phyloP scores from a whole-genome alignment of 768 basidiomycete species.

The Cystofilobasidium bisporidii region DNA sequence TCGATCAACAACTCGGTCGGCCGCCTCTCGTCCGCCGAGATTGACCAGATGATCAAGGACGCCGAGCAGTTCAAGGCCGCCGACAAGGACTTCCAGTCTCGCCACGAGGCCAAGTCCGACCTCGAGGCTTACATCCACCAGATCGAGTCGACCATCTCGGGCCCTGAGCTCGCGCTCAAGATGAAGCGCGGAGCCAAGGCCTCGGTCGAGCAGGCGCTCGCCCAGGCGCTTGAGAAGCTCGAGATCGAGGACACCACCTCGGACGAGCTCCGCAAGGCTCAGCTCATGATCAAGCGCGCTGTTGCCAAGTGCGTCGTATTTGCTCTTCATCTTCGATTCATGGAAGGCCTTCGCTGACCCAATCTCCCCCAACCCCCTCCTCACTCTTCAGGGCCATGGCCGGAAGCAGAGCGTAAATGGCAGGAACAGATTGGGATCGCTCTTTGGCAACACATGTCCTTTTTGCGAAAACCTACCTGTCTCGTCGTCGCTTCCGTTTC shows the following conservation, averaged over 20 bases:
- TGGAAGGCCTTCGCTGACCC: too few species aligned
- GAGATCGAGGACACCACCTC: conserved; percentile 90
- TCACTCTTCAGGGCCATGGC: too few species aligned
- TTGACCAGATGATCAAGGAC: conserved; percentile 99
- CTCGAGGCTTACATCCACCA: conserved; percentile 96
- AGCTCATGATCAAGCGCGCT: conserved; percentile 91
- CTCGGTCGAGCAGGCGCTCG: conserved; percentile 94
- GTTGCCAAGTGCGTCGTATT: too few species aligned
- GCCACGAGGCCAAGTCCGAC: conserved; percentile 96
- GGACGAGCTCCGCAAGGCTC: conserved; percentile 92
- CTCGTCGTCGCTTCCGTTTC: too few species aligned
- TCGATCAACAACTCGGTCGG: conserved; percentile 67
- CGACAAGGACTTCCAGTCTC: conserved; percentile 95
- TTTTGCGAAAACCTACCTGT: too few species aligned
- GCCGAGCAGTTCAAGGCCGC: conserved; percentile 94
- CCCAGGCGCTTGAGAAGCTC: conserved; percentile 93
- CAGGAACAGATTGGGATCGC: too few species aligned
- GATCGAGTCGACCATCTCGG: conserved; percentile 90
- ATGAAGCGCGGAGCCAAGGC: conserved; percentile 93
- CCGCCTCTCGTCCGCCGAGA: conserved; percentile 92
- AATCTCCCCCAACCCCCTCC: too few species aligned
- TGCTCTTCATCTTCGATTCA: too few species aligned
- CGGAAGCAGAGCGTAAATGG: too few species aligned
- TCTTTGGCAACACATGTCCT: too few species aligned
- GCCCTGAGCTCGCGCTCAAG: conserved; percentile 94